phyloP scores from a whole-genome alignment of 2,329 filamentous ascomycete genomes.

The Dothistroma septosporum region DNA sequence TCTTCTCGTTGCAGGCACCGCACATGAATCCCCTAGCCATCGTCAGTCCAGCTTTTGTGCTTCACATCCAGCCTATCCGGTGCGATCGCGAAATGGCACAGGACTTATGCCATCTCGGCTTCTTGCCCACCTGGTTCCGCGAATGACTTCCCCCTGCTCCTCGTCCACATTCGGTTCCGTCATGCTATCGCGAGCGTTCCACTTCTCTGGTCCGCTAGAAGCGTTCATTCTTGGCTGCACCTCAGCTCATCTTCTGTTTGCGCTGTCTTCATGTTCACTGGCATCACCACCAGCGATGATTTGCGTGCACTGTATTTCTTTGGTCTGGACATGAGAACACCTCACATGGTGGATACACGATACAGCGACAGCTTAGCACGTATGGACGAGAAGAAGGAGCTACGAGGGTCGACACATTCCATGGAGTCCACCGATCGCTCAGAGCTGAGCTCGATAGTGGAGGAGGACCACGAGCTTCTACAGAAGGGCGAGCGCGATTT shows the following conservation, averaged over 20 bases:
- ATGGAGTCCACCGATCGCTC: constrained; percentile 12
- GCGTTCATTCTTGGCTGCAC: constrained; percentile 1
- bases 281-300: background rate
- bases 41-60: background rate
- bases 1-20: background rate
- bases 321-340: background rate
- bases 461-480: constrained; percentile 17
- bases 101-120: background rate
- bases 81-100: background rate
- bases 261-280: background rate
- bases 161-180: background rate
- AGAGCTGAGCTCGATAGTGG: constrained; percentile 4
- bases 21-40: background rate
- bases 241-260: background rate
- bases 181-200: background rate
- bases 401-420: constrained; percentile 4
- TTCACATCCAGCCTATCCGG: background rate
- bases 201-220: background rate
- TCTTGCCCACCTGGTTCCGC: background rate
- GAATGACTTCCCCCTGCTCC: background rate
- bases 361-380: background rate
- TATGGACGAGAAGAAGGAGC: constrained; percentile 10
- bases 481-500: constrained; percentile 16
- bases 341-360: background rate
- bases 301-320: background rate